Conservation (phyloP, 192 early-diverging fungal genomes). For the Chytriomyces sp. region DNA sequence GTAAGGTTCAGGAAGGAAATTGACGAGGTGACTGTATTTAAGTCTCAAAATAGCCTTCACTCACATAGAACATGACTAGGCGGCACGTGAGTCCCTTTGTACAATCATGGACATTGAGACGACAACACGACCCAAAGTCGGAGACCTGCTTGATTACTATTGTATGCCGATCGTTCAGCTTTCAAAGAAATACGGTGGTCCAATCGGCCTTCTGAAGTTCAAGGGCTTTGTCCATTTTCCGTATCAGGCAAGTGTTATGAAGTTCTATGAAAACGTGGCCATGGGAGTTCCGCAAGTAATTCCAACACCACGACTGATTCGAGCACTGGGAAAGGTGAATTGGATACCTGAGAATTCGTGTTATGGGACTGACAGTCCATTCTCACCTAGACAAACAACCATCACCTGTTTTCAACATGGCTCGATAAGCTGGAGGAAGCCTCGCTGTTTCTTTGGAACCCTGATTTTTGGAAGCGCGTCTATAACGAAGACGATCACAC, state of each 20-base stretch:
- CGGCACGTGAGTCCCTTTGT: neutral
- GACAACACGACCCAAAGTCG: neutral
- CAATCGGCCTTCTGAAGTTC: neutral
- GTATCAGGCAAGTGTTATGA: conserved; percentile 20
- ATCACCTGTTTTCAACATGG: conserved; percentile 15
- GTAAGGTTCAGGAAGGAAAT: neutral
- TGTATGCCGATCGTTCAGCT: conserved; percentile 18
- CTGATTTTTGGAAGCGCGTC: neutral
- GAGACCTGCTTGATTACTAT: neutral
- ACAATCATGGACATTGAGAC: neutral
- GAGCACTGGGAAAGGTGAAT: neutral
- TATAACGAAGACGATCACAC: neutral
- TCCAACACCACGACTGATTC: conserved; percentile 25
- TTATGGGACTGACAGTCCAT: too few species aligned
- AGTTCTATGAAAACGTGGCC: conserved; percentile 32
- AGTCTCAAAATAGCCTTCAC: neutral
- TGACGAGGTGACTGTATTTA: neutral
- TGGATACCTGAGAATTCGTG: too few species aligned
- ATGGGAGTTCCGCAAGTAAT: conserved; percentile 25
- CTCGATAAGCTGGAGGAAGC: conserved; percentile 23
- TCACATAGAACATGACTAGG: neutral
- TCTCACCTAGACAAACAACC: neutral
- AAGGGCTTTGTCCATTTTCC: conserved; percentile 18
- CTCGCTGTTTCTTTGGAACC: neutral
- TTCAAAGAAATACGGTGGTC: conserved; percentile 18